phyloP scores from a whole-genome alignment of 768 basidiomycete species.

The Suillus variegatus region DNA sequence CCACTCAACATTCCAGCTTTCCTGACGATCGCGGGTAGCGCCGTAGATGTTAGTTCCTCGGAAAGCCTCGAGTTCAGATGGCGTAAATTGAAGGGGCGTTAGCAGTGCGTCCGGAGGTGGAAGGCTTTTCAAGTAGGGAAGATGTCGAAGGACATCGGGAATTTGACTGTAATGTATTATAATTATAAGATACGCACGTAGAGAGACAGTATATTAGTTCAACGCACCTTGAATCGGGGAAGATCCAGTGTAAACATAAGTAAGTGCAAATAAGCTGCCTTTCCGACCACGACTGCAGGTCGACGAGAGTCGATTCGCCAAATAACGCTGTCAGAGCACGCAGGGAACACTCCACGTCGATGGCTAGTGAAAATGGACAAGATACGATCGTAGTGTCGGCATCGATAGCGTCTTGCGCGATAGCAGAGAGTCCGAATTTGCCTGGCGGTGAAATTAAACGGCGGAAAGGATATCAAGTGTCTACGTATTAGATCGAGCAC shows the following conservation, averaged over 20 bases:
- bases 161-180: conserved; percentile 10
- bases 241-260: conserved; percentile 63
- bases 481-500: conserved; percentile 31
- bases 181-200: conserved; percentile 8
- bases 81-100: conserved; percentile 76
- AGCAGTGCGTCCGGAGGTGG: conserved; percentile 57
- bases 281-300: conserved; percentile 50
- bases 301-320: conserved; percentile 16
- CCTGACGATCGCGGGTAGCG: conserved; percentile 68
- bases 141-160: conserved; percentile 35
- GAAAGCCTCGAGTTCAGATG: conserved; percentile 62
- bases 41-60: conserved; percentile 81
- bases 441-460: conserved; percentile 30
- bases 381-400: conserved; percentile 58
- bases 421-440: conserved; percentile 48
- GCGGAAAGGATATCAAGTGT: conserved; percentile 3
- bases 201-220: background rate
- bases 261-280: conserved; percentile 72
- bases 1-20: conserved; percentile 68
- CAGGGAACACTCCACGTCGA: conserved; percentile 55
- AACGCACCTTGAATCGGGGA: conserved; percentile 38
- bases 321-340: conserved; percentile 46
- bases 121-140: conserved; percentile 67
- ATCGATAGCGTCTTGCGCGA: conserved; percentile 50
- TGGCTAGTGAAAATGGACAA: conserved; percentile 65